phyloP scores from a whole-genome alignment of 1,139 yeast species.

The Chernovozyma sophiae-reginae region DNA sequence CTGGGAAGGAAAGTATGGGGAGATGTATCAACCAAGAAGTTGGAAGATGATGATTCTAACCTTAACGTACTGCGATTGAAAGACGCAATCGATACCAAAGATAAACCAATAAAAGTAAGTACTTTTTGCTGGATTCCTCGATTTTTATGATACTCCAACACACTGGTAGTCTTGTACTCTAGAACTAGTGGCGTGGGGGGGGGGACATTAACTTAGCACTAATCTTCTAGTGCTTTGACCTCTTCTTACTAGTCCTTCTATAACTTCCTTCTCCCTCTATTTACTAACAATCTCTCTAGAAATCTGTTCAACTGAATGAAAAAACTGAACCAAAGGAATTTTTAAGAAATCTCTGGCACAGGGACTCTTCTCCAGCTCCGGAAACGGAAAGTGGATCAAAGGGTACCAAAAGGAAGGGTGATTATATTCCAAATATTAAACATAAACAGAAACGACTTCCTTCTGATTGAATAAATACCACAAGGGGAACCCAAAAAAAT shows the following conservation, averaged over 20 bases:
- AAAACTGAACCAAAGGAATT: constrained; percentile 8
- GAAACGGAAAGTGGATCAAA: constrained; percentile 9
- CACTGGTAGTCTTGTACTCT: too few species aligned
- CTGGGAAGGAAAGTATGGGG: constrained; percentile 20
- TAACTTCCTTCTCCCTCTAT: too few species aligned
- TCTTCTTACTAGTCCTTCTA: too few species aligned
- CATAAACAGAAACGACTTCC: constrained; percentile 15
- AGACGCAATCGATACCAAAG: constrained; percentile 22
- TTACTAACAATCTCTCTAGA: too few species aligned
- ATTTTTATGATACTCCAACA: too few species aligned
- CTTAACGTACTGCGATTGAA: constrained; percentile 14
- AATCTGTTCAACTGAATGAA: constrained; percentile 1
- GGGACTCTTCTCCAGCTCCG: constrained; percentile 13
- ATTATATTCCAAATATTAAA: constrained; percentile 14
- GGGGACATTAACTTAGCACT: too few species aligned
- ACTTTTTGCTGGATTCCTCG: too few species aligned
- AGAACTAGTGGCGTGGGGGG: too few species aligned
- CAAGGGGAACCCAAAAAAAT: constrained; percentile 4
- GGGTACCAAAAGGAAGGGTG: constrained; percentile 10
- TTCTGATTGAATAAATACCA: neutral
- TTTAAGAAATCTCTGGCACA: constrained; percentile 29
- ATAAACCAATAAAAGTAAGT: too few species aligned
- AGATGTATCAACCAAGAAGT: constrained; percentile 12
- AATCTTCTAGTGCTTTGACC: too few species aligned
- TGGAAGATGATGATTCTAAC: constrained; percentile 2